Evolutionary conservation across 306 rosid genomes (phyloP), one percentile per base, ranked within the genome.

Genomic region (Canavalia ensiformis): DNA sequence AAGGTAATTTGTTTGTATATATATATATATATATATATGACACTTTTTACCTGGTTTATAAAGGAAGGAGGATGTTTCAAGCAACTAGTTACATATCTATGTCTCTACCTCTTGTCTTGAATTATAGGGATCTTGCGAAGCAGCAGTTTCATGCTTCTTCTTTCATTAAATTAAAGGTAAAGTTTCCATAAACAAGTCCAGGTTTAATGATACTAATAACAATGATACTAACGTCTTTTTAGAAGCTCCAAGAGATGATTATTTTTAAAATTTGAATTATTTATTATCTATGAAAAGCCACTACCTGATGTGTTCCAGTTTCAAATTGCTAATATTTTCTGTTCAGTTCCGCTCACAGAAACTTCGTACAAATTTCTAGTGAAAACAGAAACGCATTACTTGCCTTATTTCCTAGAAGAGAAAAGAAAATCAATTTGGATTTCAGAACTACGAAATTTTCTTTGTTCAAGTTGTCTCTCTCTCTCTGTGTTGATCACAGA

Each of bases 111-210:
- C 55, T 60, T 34, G 34, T 18, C 12, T 7, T 11, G 12, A 7
- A 12, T 50, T 8, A 30, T 9, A 8, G 2, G 12, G 45, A 44
- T 55, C 45, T 80, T n/a, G 1, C 28, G 39, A 2, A 44, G 65
- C 30, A 4, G 2, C 70, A 64, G 45, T 83, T 83, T 83, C 78
- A 37, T 67, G 79, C 72, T 45, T 34, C 41, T 58, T 57, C 68
- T 25, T 46, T 73, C 85, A 66, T 31, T 30, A 45, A 76, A 52
- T 72, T 87, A n/a, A 80, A 81, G 90, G 90, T 86, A 76, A 44
- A 13, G 0, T 68, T 74, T 49, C 9, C 11, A 3, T 18, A 11
- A 64, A 55, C 62, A 69, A 60, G 13, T 44, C 4, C 13, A 31
- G 63, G 50, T 73, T 75, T 72, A 18, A 5, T 50, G 7, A 41